These are phyloP conservation scores for Colletotrichum orchidophilum DNA, from an alignment of 2,329 filamentous ascomycete species.

Conservation along the genomic window DNA sequence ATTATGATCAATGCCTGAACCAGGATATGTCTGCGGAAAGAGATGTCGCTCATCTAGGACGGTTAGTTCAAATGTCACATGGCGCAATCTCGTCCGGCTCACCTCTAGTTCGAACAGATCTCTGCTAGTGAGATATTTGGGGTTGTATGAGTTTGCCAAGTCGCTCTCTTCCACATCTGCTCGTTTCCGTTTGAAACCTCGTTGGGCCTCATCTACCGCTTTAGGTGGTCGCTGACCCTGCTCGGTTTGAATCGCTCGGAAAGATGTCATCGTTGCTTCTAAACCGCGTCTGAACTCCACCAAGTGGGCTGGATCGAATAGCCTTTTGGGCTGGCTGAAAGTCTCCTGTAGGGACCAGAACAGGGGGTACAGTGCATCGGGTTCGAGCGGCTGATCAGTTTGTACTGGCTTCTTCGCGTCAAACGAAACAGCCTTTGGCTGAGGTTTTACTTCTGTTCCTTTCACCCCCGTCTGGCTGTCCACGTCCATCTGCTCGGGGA, in stretches of 20 bases:
- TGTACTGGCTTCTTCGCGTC: constrained; percentile 52
- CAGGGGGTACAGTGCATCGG: constrained; percentile 82
- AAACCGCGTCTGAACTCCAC: constrained; percentile 82
- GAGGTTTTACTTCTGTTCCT: constrained; percentile 43
- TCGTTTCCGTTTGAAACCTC: constrained; percentile 76
- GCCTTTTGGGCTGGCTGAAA: constrained; percentile 87
- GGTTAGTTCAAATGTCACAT: constrained; percentile 35
- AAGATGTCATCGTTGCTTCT: constrained; percentile 69
- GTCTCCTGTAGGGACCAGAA: constrained; percentile 95
- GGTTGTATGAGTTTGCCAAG: constrained; percentile 83
- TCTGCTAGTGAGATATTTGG: constrained; percentile 97
- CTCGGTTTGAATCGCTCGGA: constrained; percentile 60
- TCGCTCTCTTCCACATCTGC: constrained; percentile 61
- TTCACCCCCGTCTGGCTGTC: constrained; percentile 58
- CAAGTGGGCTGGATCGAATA: constrained; percentile 80
- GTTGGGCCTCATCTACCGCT: constrained; percentile 69
- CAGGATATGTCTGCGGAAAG: constrained; percentile 92
- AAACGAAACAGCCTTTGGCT: constrained; percentile 55
- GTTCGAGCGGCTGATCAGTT: constrained; percentile 65
- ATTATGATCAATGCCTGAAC: constrained; percentile 95
- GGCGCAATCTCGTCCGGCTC: constrained; percentile 47
- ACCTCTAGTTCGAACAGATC: constrained; percentile 95
- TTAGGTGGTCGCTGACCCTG: constrained; percentile 59
- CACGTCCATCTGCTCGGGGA: constrained; percentile 71
- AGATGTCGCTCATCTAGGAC: constrained; percentile 84